Evolutionary conservation across 441 rosid species (phyloP), one percentile per base, ranked within the genome.

Genomic region (Gossypium armourianum): DNA sequence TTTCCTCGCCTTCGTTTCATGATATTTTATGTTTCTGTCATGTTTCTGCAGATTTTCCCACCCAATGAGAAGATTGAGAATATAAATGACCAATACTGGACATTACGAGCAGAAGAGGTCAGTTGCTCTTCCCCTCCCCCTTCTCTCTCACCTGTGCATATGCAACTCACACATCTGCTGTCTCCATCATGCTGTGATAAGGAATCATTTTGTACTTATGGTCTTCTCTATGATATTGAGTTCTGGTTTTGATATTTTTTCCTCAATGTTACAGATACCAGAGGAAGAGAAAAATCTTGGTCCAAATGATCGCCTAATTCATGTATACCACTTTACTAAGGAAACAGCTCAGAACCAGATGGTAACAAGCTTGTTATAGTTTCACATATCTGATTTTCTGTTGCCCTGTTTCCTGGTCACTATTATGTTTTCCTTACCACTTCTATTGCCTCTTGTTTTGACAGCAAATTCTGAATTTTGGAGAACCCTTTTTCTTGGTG

Each of bases 1-100:
- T 47, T 66, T 28, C 4, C 20, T 36, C 24, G n/a, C 21, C 21
- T 47, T 62, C 24, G 29, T 47, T 29, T 9, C 28, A 19, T 43
- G 13, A 24, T 4, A 24, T 75, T 16, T 28, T 66, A 20, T 66
- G 24, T 12, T 52, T 19, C 10, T 52, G 16, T 72, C 21, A 36
- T n/a, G 0, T 72, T 10, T 62, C 28, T 83, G 83, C 86, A 89
- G 95, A 87, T 86, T 72, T 87, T 87, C 68, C 89, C 92, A 43
- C 83, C 68, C 59, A 76, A 66, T 69, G 89, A 87, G 77, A 87
- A 84, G 81, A 89, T 89, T 78, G 92, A 87, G 77, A 84, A 85
- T 66, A 86, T 89, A 71, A 87, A 86, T 83, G 92, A 89, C 78
- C 92, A 87, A 63, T 86, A 85, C 85, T 87, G 92, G 95, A 87